Base-by-base conservation (phyloP, 225 moss, liverwort and hornwort species). In the Marchantia polymorpha region DNA sequence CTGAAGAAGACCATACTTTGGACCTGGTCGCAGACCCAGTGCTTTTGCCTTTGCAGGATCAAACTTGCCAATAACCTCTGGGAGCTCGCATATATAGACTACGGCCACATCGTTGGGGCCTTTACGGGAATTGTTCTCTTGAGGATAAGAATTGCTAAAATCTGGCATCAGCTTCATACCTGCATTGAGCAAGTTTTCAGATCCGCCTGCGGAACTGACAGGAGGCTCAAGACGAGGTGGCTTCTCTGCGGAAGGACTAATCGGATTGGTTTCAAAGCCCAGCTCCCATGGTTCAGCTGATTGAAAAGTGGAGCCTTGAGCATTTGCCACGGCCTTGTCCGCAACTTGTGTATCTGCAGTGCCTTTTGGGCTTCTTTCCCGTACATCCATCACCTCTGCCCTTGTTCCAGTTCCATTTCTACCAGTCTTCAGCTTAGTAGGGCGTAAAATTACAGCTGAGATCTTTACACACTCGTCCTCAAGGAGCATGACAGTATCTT, bases 391-490 rank as follows among this genome's bases (percentile, higher is more conserved):
- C 16, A 14, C n/a, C 17, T 79, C 54, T 4, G 3, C 51, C 7
- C 25, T 53, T 20, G 53, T 19, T 81, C 11, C 39, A 19, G 29
- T 54, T 52, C 73, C 26, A 3, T 15, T 13, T 61, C 22, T 49
- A 30, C 51, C 61, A 23, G 29, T 10, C 54, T 51, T 20, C 46
- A 29, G 22, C 22, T 39, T 4, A 29, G 0, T 63, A 23, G 91
- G 86, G 16, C 85, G 88, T 20, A 99, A 81, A 63, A 99, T 78
- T 48, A 95, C 86, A 77, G 99, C 99, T 31, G 91, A 90, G 17
- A 99, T 92, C 84, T 91, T 92, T 29, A 95, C 99, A 51, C 92
- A 89, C 49, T 95, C 95, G 70, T 99, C 99, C 82, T 99, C 91
- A 78, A 95, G 77, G 67, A 99, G 92, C 69, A 99, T 82, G 66